Base-by-base conservation (phyloP, 768 basidiomycete species). In the Solioccasus polychromus region DNA sequence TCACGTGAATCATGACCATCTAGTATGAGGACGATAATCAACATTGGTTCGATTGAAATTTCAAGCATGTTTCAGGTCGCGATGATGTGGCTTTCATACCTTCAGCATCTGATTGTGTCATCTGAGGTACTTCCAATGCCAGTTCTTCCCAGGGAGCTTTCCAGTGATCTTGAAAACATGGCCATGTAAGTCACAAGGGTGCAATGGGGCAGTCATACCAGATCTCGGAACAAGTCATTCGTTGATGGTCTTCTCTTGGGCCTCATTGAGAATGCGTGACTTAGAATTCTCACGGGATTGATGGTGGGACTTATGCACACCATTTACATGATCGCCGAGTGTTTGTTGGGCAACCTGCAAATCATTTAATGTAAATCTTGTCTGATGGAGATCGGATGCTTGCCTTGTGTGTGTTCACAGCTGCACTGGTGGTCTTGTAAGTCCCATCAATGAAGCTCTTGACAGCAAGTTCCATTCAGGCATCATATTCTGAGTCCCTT, bases 1-100 rank as follows among this genome's bases (percentile, higher is more conserved):
- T 41, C 20, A 18, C 45, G 39, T 5, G 44, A 50, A 30, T 41
- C 19, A 41, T 50, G 49, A 5, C 44, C 49, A 41, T 50, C 44
- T 34, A 50, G 19, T 0, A 18, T 45, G 20, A 50, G 39, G 3
- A 36, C 19, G 19, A 36, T 11, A 3, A 18, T 12, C 28, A 29
- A 29, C 28, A 8, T 7, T 29, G 7, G 7, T 29, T 29, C 12
- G 7, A 12, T 29, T 29, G 28, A 29, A 29, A 29, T 29, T 29
- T 7, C 12, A 12, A 29, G 28, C 28, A 29, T 29, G 28, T 29
- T 29, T 29, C 28, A 29, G 28, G 28, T 29, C 28, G 12, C 7
- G 28, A 12, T n/a, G n/a, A n/a, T n/a, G n/a, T n/a, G n/a, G n/a
- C n/a, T n/a, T n/a, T n/a, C n/a, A n/a, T n/a, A n/a, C n/a, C n/a